Percentiles rank a stretch among this genome's conserved stretches.
Conservation (phyloP, 176 grass and related monocot genomes). For the bread wheat (Triticum aestivum) region DNA sequence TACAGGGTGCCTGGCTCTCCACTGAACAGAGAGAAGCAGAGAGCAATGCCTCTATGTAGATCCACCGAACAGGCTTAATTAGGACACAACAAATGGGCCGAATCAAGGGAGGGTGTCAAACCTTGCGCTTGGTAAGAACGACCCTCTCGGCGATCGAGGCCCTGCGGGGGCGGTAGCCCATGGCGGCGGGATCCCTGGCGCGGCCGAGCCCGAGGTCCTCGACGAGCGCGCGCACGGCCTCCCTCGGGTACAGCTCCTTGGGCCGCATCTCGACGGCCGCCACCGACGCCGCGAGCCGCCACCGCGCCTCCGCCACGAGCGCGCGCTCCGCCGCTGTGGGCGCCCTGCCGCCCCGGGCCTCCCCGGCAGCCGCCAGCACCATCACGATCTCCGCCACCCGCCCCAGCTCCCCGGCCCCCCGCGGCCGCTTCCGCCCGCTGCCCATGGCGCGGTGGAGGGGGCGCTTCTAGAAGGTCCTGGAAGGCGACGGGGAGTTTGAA, state of each 20-base stretch:
- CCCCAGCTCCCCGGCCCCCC: conserved; percentile 30
- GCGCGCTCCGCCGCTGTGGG: conserved; percentile 63
- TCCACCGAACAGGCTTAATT: neutral
- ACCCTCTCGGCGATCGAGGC: conserved; percentile 71
- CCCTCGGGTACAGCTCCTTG: conserved; percentile 61
- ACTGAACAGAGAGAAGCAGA: neutral
- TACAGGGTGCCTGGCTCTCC: neutral
- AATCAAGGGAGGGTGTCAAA: conserved; percentile 1
- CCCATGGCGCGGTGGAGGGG: conserved; percentile 4
- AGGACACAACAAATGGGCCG: neutral
- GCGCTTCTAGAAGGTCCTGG: neutral
- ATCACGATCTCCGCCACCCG: conserved; percentile 75
- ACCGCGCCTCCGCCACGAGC: conserved; percentile 57
- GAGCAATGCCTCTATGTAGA: neutral
- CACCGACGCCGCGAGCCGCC: conserved; percentile 26
- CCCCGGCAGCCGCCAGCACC: conserved; percentile 55
- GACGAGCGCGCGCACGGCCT: conserved; percentile 58
- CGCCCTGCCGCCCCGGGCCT: conserved; percentile 49
- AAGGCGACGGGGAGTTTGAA: conserved; percentile 19
- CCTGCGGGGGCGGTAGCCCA: conserved; percentile 50
- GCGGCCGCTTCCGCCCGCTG: conserved; percentile 39
- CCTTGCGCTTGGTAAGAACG: conserved; percentile 66
- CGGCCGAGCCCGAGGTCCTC: conserved; percentile 73
- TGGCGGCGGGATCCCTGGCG: conserved; percentile 35
- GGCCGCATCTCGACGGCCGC: conserved; percentile 39